Percentiles rank a stretch among this genome's conserved stretches.
Conservation (phyloP, 2,329 filamentous ascomycete genomes). For the Lecanicillium sp. region DNA sequence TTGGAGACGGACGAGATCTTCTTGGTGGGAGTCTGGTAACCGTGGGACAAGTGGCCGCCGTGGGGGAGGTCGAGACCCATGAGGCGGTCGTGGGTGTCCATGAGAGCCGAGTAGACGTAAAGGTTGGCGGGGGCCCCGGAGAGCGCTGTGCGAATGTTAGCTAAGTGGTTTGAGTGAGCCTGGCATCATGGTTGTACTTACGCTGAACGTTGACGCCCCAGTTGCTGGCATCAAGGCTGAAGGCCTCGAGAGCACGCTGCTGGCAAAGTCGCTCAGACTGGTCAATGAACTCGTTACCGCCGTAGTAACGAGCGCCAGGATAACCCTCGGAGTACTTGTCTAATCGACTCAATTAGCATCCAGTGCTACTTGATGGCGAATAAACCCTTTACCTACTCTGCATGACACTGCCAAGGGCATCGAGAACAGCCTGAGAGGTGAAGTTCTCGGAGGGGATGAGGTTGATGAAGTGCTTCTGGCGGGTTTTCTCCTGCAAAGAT, state of each 20-base stretch:
- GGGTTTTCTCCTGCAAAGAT: constrained; percentile 70
- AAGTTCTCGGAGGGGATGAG: constrained; percentile 95
- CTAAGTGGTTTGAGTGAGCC: background rate
- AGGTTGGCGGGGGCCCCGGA: constrained; percentile 71
- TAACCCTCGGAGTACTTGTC: constrained; percentile 99
- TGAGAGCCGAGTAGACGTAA: constrained; percentile 92
- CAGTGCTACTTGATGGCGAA: constrained; percentile 9
- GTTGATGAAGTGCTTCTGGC: constrained; percentile 98
- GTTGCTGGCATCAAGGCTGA: constrained; percentile 73
- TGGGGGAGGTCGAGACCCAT: constrained; percentile 97
- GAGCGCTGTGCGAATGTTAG: constrained; percentile 51
- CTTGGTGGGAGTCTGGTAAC: constrained; percentile 89
- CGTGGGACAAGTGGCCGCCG: constrained; percentile 91
- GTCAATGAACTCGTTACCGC: constrained; percentile 94
- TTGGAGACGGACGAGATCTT: constrained; percentile 98
- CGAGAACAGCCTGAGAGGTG: constrained; percentile 85
- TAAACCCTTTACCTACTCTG: constrained; percentile 57
- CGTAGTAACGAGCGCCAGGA: constrained; percentile 92
- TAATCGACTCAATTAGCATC: constrained; percentile 33
- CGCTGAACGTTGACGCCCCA: constrained; percentile 97
- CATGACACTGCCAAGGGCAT: constrained; percentile 90
- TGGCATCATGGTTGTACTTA: constrained; percentile 34
- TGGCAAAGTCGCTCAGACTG: constrained; percentile 85
- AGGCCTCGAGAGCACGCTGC: constrained; percentile 80
- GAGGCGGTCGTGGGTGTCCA: constrained; percentile 86